These are phyloP conservation scores for Fusarium transvaalense DNA, from an alignment of 2,329 filamentous ascomycete species.

Conservation along the genomic window DNA sequence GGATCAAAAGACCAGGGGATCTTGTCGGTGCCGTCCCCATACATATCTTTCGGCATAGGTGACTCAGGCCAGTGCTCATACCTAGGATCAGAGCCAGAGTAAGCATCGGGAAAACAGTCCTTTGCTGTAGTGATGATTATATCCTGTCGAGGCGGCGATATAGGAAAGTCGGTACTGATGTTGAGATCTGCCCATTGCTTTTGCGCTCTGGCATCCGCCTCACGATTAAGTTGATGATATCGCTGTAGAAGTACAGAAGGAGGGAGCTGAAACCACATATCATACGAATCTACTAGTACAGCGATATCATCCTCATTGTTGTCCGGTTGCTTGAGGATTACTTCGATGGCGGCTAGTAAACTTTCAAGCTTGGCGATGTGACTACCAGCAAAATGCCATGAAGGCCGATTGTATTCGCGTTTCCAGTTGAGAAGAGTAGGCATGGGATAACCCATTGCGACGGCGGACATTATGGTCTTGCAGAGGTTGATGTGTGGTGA, in stretches of 20 bases:
- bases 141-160: constrained; percentile 50
- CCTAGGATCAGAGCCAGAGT: constrained; percentile 53
- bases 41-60: constrained; percentile 52
- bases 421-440: constrained; percentile 56
- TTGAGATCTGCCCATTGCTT: constrained; percentile 42
- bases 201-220: constrained; percentile 50
- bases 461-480: constrained; percentile 56
- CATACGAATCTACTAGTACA: constrained; percentile 55
- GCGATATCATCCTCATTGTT: constrained; percentile 51
- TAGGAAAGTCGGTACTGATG: constrained; percentile 43
- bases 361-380: constrained; percentile 56
- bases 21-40: constrained; percentile 52
- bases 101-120: constrained; percentile 52
- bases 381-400: constrained; percentile 56
- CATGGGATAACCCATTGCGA: constrained; percentile 55
- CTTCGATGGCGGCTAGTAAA: constrained; percentile 50
- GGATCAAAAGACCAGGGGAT: constrained; percentile 49
- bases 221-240: constrained; percentile 53
- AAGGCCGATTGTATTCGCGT: constrained; percentile 54
- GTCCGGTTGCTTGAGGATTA: constrained; percentile 41
- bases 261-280: constrained; percentile 57
- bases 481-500: constrained; percentile 54
- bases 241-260: constrained; percentile 54
- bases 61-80: constrained; percentile 56
- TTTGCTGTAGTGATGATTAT: constrained; percentile 54